These are phyloP conservation scores for Amanita muscaria DNA, from an alignment of 768 basidiomycete genomes.

Conservation along the genomic window DNA sequence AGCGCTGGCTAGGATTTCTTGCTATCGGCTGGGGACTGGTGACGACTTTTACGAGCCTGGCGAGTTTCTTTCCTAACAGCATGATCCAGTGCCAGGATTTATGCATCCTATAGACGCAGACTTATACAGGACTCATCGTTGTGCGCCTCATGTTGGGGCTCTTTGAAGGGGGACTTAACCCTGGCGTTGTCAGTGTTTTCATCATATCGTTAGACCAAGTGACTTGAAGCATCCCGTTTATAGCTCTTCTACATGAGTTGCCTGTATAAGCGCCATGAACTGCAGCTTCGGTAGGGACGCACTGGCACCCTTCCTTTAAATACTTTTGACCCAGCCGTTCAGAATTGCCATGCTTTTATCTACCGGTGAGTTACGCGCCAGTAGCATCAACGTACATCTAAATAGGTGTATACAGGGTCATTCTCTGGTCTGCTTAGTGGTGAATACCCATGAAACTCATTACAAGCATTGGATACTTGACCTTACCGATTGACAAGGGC, in stretches of 20 bases:
- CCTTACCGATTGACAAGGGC: conserved; percentile 17
- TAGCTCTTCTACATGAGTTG: conserved; percentile 52
- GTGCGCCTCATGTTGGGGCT: conserved; percentile 53
- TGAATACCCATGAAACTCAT: conserved; percentile 8
- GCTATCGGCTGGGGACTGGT: too few relatives aligned
- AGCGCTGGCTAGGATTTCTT: too few relatives aligned
- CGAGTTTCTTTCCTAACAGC: too few relatives aligned
- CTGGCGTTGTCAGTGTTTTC: conserved; percentile 40
- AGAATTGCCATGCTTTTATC: conserved; percentile 58
- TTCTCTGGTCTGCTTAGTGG: conserved; percentile 64
- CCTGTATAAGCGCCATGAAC: conserved; percentile 51
- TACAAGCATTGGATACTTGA: too few relatives aligned
- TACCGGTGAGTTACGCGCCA: conserved; percentile 29
- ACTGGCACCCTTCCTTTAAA: background rate
- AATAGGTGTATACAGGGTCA: conserved; percentile 34
- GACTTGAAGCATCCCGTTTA: background rate
- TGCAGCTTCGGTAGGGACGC: conserved; percentile 47
- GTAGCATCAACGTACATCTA: background rate
- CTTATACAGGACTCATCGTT: conserved; percentile 48
- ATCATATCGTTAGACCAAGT: background rate
- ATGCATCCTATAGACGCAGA: conserved; percentile 35
- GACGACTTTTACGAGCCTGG: too few relatives aligned
- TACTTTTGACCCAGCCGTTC: background rate
- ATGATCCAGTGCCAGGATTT: too few relatives aligned
- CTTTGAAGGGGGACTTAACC: conserved; percentile 59